Conservation (phyloP, 2,329 filamentous ascomycete species). For the Ambrosiella cleistominuta region DNA sequence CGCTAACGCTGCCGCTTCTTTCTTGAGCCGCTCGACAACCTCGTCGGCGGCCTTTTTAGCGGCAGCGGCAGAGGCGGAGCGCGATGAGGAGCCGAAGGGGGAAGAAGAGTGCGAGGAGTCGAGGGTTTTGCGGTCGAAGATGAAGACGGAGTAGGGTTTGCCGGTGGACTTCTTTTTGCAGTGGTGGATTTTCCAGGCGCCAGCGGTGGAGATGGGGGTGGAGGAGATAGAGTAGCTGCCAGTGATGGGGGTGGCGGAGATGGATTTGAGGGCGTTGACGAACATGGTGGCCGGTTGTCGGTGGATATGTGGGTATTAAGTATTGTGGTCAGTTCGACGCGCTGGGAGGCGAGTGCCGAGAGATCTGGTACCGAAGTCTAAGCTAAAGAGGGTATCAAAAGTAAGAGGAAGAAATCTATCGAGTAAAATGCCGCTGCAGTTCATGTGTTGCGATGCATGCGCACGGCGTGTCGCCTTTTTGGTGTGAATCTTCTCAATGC, state of each 20-base stretch:
- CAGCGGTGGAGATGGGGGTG: slow-evolving; percentile 59
- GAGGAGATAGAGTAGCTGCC: slow-evolving; percentile 75
- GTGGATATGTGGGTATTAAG: not conserved
- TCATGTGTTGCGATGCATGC: not conserved
- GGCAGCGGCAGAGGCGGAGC: slow-evolving; percentile 30
- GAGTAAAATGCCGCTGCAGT: not conserved
- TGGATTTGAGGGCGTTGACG: slow-evolving; percentile 81
- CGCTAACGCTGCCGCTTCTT: slow-evolving; percentile 77
- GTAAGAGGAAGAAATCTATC: not conserved
- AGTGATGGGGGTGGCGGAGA: slow-evolving; percentile 75
- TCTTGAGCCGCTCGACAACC: slow-evolving; percentile 76
- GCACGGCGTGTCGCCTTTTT: no score
- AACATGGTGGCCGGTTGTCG: slow-evolving; percentile 47
- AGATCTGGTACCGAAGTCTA: not conserved
- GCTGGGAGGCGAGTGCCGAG: no score
- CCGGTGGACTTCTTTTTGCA: slow-evolving; percentile 92
- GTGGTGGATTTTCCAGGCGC: slow-evolving; percentile 95
- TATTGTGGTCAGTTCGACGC: not conserved
- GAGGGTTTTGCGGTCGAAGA: slow-evolving; percentile 79
- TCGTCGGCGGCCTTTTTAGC: slow-evolving; percentile 73
- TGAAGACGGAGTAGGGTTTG: slow-evolving; percentile 76
- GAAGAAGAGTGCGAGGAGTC: slow-evolving; percentile 35
- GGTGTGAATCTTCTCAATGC: no score
- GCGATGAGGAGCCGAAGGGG: slow-evolving; percentile 24
- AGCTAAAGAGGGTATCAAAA: not conserved